phyloP scores from a whole-genome alignment of 2,329 filamentous ascomycete species.

The Penicillium sp. region DNA sequence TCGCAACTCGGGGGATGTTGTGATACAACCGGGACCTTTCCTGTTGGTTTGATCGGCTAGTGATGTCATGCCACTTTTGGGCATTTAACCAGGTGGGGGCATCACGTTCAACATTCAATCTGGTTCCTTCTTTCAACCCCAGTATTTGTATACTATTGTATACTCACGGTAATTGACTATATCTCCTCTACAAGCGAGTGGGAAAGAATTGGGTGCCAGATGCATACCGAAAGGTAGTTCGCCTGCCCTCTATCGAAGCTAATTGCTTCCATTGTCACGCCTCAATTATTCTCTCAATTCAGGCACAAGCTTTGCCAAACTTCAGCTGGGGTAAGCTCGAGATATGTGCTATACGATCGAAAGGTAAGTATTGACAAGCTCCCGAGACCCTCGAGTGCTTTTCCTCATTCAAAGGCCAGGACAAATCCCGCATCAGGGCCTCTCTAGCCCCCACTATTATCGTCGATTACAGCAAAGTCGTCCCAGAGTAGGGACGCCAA shows the following conservation, averaged over 20 bases:
- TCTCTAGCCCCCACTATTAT: not conserved
- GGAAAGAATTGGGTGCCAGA: too few relatives aligned
- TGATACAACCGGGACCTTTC: not conserved
- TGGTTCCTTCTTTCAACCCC: not conserved
- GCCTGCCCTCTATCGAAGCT: too few relatives aligned
- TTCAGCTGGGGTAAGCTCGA: too few relatives aligned
- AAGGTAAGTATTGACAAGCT: conserved; percentile 22
- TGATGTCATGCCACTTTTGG: not conserved
- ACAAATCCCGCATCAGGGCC: not conserved
- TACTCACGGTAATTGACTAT: too few relatives aligned
- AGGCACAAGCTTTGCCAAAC: too few relatives aligned
- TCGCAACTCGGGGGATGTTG: not conserved
- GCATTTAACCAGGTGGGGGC: not conserved
- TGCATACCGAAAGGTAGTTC: too few relatives aligned
- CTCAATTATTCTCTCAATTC: too few relatives aligned
- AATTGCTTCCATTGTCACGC: too few relatives aligned
- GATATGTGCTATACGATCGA: conserved; percentile 11
- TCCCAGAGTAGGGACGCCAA: not conserved
- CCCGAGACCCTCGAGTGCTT: too few relatives aligned
- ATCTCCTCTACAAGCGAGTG: too few relatives aligned
- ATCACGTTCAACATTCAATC: not conserved
- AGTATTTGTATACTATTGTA: too few relatives aligned
- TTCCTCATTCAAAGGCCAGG: not conserved
- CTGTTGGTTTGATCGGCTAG: not conserved
- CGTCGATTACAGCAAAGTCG: not conserved